These are phyloP conservation scores for Diaporthe vaccinii DNA, from an alignment of 2,329 filamentous ascomycete genomes.

Conservation along the genomic window DNA sequence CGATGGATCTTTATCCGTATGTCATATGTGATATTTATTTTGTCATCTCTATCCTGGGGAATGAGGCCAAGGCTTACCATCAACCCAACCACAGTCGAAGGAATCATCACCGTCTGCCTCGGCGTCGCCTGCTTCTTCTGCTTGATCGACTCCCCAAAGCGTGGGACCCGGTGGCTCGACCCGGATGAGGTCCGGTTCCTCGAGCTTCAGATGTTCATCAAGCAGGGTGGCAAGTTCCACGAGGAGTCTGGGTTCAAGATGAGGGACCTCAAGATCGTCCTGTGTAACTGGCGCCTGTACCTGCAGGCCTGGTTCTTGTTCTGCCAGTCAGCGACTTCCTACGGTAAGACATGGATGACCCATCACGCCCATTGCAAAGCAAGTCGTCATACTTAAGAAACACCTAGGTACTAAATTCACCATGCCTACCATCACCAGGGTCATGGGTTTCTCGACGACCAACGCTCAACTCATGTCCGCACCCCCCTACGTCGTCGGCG, in stretches of 20 bases:
- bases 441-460: constrained; percentile 51
- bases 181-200: constrained; percentile 39
- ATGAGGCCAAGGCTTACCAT: neutral
- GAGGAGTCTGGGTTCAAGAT: constrained; percentile 16
- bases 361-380: neutral
- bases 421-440: constrained; percentile 52
- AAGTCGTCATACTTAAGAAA: neutral
- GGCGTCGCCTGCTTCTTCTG: constrained; percentile 67
- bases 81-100: neutral
- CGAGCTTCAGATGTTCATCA: constrained; percentile 33
- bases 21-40: neutral
- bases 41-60: neutral
- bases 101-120: constrained; percentile 16
- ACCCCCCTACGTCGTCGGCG: constrained; percentile 72
- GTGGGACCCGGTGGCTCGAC: constrained; percentile 31
- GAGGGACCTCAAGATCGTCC: constrained; percentile 33
- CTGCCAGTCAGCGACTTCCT: constrained; percentile 45
- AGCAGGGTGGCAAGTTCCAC: constrained; percentile 15
- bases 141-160: constrained; percentile 39
- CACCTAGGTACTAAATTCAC: constrained; percentile 43
- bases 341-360: constrained; percentile 45
- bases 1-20: constrained; percentile 60
- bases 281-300: constrained; percentile 41
- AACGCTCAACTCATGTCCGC: constrained; percentile 66
- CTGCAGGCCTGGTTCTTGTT: constrained; percentile 44